Evolutionary conservation across 148 eudicot species (phyloP).

Genomic region (Silene conica): DNA sequence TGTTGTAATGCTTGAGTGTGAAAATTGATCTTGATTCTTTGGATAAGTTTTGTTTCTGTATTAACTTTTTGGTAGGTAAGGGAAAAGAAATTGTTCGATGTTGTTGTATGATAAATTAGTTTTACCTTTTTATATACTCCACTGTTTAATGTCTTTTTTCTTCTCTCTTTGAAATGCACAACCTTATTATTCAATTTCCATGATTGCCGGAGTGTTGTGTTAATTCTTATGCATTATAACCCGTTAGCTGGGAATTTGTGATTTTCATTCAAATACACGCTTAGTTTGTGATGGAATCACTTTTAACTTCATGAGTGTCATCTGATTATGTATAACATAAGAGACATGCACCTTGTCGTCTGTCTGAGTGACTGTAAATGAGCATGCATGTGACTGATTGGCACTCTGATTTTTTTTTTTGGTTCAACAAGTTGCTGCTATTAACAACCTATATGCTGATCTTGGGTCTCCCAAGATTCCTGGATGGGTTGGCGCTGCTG

Average conservation of each 20-base stretch:
- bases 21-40: background rate
- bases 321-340: background rate
- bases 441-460: no score
- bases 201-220: background rate
- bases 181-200: background rate
- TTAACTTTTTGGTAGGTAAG: slow-evolving; percentile 13
- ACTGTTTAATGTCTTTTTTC: no score
- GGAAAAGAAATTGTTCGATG: background rate
- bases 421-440: no score
- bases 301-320: background rate
- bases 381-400: no score
- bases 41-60: background rate
- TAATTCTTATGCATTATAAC: no score
- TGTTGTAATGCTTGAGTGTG: background rate
- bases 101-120: background rate
- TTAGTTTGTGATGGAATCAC: background rate
- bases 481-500: no score
- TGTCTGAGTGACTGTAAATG: no score
- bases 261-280: background rate
- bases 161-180: no score
- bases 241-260: background rate
- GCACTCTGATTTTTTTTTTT: no score
- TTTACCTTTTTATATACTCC: no score
- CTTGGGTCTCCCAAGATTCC: no score
- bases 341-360: no score